Percentiles rank a stretch among this genome's conserved stretches.
phyloP scores from a whole-genome alignment of 2,329 filamentous ascomycete genomes.

The Mariannaea elegans region DNA sequence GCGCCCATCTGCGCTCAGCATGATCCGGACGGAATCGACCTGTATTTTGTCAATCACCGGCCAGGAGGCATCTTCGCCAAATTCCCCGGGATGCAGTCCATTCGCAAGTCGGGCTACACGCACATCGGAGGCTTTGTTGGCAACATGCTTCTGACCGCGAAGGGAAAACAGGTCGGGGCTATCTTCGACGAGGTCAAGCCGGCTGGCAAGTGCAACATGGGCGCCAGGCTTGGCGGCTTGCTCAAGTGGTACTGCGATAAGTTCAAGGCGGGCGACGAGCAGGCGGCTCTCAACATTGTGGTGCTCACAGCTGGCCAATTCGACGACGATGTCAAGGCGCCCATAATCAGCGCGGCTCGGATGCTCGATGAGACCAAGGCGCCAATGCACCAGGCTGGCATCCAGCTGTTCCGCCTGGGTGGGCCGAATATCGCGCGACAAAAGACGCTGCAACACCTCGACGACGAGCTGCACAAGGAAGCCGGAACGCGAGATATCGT shows the following conservation, averaged over 20 bases:
- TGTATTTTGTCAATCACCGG: constrained; percentile 25
- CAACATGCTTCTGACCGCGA: constrained; percentile 16
- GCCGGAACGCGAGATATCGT: constrained; percentile 22
- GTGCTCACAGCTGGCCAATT: constrained; percentile 21
- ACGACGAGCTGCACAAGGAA: constrained; percentile 24
- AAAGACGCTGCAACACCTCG: constrained; percentile 17
- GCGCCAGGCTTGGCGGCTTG: constrained; percentile 17
- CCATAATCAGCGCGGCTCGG: constrained; percentile 16
- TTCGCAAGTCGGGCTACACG: constrained; percentile 23
- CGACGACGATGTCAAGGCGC: constrained; percentile 23
- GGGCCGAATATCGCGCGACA: constrained; percentile 10
- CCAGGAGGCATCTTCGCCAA: constrained; percentile 21
- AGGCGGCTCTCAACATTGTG: constrained; percentile 20
- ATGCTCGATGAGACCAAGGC: constrained; percentile 19
- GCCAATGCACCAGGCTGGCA: constrained; percentile 18
- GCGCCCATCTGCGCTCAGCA: constrained; percentile 23
- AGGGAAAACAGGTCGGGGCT: constrained; percentile 18
- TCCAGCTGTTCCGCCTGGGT: constrained; percentile 22
- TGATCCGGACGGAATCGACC: constrained; percentile 23
- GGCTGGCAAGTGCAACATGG: constrained; percentile 23
- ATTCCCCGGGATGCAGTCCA: constrained; percentile 14
- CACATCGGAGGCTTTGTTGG: constrained; percentile 21
- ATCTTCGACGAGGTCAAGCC: constrained; percentile 21
- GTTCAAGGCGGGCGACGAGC: constrained; percentile 17
- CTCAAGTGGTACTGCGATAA: constrained; percentile 26